A percentile compares a stretch with the other conserved stretches of the same genome.
phyloP scores from a whole-genome alignment of 805 yeast genomes.

The Metschnikowia colocasiae region DNA sequence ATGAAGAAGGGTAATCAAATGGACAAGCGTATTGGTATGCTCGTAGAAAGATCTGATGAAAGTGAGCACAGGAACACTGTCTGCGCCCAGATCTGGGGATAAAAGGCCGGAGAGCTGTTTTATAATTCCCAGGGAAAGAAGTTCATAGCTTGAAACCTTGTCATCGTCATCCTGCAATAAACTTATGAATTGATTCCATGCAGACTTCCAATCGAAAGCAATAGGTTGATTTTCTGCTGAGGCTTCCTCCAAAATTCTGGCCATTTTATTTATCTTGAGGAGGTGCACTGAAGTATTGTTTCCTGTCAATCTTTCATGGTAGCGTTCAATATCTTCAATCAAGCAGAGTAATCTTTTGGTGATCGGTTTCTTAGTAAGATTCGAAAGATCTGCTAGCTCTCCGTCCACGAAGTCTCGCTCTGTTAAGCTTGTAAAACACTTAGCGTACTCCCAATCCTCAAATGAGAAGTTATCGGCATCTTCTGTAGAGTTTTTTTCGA shows the following conservation, averaged over 20 bases:
- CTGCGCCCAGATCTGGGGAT: neutral
- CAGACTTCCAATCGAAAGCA: slow-evolving; percentile 22
- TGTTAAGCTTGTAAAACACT: neutral
- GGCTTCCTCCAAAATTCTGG: neutral
- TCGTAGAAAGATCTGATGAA: slow-evolving; percentile 43
- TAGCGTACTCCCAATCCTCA: neutral
- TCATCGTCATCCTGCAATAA: slow-evolving; percentile 13
- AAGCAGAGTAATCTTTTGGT: neutral
- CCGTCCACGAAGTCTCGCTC: slow-evolving; percentile 3
- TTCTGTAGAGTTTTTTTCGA: neutral
- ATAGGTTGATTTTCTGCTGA: neutral
- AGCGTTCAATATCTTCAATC: neutral
- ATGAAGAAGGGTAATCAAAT: slow-evolving; percentile 40
- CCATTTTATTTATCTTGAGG: neutral
- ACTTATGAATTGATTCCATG: slow-evolving; percentile 25
- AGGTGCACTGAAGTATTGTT: neutral
- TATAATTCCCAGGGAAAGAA: slow-evolving; percentile 65
- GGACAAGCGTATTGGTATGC: slow-evolving; percentile 12
- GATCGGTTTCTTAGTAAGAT: slow-evolving; percentile 1
- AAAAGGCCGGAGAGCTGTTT: slow-evolving; percentile 20
- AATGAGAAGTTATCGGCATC: neutral
- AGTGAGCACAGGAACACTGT: slow-evolving; percentile 25
- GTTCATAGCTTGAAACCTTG: slow-evolving; percentile 66
- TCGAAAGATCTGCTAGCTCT: neutral
- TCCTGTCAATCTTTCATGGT: neutral